Conservation (phyloP, 2,329 filamentous ascomycete genomes). For the Allantophomopsis lycopodina region DNA sequence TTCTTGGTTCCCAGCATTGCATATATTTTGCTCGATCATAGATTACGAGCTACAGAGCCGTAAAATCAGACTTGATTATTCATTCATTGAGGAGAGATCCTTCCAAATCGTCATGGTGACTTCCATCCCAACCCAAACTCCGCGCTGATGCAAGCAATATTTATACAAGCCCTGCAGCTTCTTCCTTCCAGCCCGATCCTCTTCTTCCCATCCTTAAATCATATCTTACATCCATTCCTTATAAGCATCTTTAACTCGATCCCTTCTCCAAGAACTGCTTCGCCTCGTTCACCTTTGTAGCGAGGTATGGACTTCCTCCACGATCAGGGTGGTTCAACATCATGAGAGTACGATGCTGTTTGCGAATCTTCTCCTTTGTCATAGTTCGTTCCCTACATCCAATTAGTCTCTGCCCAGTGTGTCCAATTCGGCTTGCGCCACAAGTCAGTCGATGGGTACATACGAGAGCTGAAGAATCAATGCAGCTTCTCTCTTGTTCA, state of each 20-base stretch:
- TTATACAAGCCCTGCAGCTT: neutral
- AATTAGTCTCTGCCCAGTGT: neutral
- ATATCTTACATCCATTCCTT: constrained; percentile 17
- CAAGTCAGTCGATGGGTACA: constrained; percentile 7
- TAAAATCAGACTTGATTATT: too few relatives aligned
- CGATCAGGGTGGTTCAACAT: constrained; percentile 95
- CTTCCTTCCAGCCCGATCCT: constrained; percentile 1
- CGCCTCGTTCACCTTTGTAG: constrained; percentile 96
- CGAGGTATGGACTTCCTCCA: constrained; percentile 89
- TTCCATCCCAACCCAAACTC: constrained; percentile 7
- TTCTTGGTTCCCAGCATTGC: too few relatives aligned
- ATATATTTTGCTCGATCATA: too few relatives aligned
- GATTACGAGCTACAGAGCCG: too few relatives aligned
- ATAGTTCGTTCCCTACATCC: constrained; percentile 62
- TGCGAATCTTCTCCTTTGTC: constrained; percentile 87
- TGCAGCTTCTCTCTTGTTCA: constrained; percentile 84
- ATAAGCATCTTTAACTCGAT: too few relatives aligned
- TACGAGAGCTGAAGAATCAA: constrained; percentile 87
- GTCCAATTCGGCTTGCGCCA: neutral
- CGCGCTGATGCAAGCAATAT: constrained; percentile 11
- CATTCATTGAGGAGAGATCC: constrained; percentile 9
- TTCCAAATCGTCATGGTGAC: constrained; percentile 1
- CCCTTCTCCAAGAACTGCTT: constrained; percentile 87
- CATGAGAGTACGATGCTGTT: constrained; percentile 92
- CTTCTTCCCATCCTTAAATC: constrained; percentile 1